These are phyloP conservation scores for Arthrobotrys conoides DNA, from an alignment of 2,329 filamentous ascomycete species.

Conservation along the genomic window DNA sequence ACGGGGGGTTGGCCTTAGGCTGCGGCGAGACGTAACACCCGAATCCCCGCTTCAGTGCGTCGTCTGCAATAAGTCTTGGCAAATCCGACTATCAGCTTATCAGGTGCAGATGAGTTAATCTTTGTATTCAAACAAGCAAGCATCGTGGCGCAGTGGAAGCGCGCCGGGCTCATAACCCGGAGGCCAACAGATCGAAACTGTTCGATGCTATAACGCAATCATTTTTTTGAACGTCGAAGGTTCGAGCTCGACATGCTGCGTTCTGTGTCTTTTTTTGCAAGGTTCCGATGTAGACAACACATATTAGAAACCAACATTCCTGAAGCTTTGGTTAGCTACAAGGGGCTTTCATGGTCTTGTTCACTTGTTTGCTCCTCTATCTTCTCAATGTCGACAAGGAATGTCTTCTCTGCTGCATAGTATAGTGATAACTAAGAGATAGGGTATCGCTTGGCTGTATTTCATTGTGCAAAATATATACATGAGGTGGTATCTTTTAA, in stretches of 20 bases:
- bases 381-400: not conserved
- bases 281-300: conserved; percentile 2
- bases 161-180: conserved; percentile 61
- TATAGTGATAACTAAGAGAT: too few relatives aligned
- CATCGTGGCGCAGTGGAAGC: conserved; percentile 61
- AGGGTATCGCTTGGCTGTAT: too few relatives aligned
- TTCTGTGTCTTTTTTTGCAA: conserved; percentile 33
- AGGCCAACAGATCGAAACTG: conserved; percentile 61
- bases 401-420: not conserved
- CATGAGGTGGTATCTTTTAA: conserved; percentile 10
- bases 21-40: conserved; percentile 36
- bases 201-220: conserved; percentile 52
- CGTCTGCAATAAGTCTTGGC: conserved; percentile 36
- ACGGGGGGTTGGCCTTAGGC: conserved; percentile 30
- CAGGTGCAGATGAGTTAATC: not conserved
- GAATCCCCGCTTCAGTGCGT: conserved; percentile 15
- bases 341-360: too few relatives aligned
- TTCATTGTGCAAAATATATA: not conserved
- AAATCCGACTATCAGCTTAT: conserved; percentile 3
- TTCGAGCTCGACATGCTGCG: conserved; percentile 44
- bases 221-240: conserved; percentile 42
- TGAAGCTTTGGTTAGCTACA: not conserved
- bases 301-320: not conserved
- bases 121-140: conserved; percentile 33
- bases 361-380: too few relatives aligned